Evolutionary conservation across 352 stramenopile genomes (phyloP).

Genomic region (Phytophthora cactorum): DNA sequence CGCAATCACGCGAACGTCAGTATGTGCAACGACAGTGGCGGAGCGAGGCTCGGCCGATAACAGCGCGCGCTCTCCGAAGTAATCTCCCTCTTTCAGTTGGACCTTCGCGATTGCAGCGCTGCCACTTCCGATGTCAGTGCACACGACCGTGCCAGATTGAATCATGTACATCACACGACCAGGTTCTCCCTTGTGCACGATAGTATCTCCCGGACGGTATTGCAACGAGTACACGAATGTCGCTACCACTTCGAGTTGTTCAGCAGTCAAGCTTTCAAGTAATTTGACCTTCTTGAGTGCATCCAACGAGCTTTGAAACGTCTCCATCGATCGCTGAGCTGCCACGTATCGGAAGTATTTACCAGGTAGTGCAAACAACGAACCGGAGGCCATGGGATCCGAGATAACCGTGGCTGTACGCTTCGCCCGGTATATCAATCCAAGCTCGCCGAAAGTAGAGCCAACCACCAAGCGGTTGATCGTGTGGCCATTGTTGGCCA

Average conservation of each 20-base stretch:
- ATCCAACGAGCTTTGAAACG: constrained; percentile 50
- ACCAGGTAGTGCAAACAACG: constrained; percentile 50
- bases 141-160: constrained; percentile 63
- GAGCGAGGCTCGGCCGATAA: constrained; percentile 85
- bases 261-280: constrained; percentile 45
- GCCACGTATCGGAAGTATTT: constrained; percentile 64
- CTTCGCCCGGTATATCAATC: constrained; percentile 60
- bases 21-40: constrained; percentile 85
- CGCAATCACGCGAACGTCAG: constrained; percentile 55
- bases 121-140: constrained; percentile 59
- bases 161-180: constrained; percentile 87
- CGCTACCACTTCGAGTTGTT: constrained; percentile 54
- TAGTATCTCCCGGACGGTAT: constrained; percentile 63
- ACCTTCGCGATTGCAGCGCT: constrained; percentile 40
- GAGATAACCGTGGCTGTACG: constrained; percentile 54
- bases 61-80: constrained; percentile 93
- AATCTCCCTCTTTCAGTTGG: constrained; percentile 73
- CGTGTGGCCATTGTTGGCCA: constrained; percentile 43
- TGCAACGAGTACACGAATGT: constrained; percentile 52
- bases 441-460: constrained; percentile 61
- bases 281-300: constrained; percentile 53
- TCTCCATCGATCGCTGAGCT: constrained; percentile 49
- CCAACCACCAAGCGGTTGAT: constrained; percentile 48
- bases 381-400: constrained; percentile 39
- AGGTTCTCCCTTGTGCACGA: constrained; percentile 79